phyloP scores from a whole-genome alignment of 1,139 yeast species.

The Sugiyamaella xylanicola region DNA sequence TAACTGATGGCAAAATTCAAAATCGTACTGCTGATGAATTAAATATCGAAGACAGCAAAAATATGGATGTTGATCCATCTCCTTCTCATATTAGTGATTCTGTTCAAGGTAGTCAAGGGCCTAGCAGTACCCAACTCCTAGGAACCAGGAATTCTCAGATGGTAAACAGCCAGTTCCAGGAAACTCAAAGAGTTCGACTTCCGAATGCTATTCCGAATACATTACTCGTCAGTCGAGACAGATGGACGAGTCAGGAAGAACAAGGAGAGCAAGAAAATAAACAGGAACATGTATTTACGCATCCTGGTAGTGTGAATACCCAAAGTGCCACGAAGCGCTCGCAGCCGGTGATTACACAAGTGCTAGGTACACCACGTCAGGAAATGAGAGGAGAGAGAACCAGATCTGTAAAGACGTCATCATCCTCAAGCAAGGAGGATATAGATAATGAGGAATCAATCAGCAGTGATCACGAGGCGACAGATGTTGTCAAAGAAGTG shows the following conservation, averaged over 20 bases:
- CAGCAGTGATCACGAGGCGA: constrained; percentile 10
- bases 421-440: neutral
- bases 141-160: too few relatives aligned
- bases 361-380: constrained; percentile 25
- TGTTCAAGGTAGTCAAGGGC: neutral
- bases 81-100: constrained; percentile 6
- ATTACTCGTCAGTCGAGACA: neutral
- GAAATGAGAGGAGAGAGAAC: constrained; percentile 12
- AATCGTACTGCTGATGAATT: neutral
- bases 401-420: neutral
- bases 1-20: too few relatives aligned
- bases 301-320: constrained; percentile 1
- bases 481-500: neutral
- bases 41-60: neutral
- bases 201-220: constrained; percentile 12
- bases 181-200: constrained; percentile 8
- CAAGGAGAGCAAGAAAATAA: neutral
- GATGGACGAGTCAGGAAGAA: neutral
- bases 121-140: neutral
- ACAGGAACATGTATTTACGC: neutral
- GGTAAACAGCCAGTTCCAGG: constrained; percentile 11
- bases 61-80: constrained; percentile 1
- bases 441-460: neutral
- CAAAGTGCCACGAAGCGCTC: constrained; percentile 1
- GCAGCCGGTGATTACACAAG: constrained; percentile 23